Conservation (phyloP, 345 rosid species). For the Firmiana major region DNA sequence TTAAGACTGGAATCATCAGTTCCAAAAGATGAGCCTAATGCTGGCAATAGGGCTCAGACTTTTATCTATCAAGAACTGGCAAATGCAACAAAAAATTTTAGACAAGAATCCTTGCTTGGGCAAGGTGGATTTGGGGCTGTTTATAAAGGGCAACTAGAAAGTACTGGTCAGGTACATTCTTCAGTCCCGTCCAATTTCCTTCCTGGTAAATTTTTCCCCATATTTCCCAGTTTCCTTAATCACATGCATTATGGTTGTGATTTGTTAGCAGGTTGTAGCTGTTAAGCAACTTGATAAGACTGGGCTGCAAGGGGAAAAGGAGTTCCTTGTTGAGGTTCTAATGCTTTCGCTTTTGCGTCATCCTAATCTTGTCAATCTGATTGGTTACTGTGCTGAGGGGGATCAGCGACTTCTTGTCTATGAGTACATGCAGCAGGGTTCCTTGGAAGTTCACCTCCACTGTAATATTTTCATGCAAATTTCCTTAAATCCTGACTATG, state of each 20-base stretch:
- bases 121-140: constrained; percentile 85
- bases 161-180: constrained; percentile 50
- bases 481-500: neutral
- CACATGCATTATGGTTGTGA: neutral
- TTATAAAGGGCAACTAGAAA: constrained; percentile 44
- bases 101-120: constrained; percentile 46
- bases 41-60: constrained; percentile 17
- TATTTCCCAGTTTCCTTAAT: neutral
- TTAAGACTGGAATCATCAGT: constrained; percentile 12
- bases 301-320: constrained; percentile 76
- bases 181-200: neutral
- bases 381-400: constrained; percentile 75
- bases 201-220: neutral
- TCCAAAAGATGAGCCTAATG: neutral
- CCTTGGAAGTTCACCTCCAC: constrained; percentile 67
- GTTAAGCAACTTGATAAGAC: constrained; percentile 58
- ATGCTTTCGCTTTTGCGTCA: constrained; percentile 76
- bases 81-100: constrained; percentile 53
- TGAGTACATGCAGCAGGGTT: constrained; percentile 63
- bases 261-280: constrained; percentile 49
- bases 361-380: constrained; percentile 60
- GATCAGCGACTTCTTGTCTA: constrained; percentile 75
- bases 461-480: constrained; percentile 28
- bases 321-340: constrained; percentile 80
- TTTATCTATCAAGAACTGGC: constrained; percentile 64